Percentiles rank a stretch among this genome's conserved stretches.
phyloP scores from a whole-genome alignment of 805 yeast species.

The Kluyveromyces siamensis region DNA sequence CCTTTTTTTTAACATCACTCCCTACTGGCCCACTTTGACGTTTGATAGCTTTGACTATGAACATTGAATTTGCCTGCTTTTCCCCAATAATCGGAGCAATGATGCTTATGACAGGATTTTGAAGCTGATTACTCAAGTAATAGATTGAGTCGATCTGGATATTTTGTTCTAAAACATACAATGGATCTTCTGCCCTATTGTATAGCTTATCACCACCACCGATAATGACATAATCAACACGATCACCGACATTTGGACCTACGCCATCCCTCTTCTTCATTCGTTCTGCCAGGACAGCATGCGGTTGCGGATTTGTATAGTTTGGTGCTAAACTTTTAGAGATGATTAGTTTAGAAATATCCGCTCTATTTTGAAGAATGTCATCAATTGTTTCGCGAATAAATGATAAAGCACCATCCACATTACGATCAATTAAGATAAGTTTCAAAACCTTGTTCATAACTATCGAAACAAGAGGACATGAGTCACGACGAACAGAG shows the following conservation, averaged over 20 bases:
- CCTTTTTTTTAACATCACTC: slow-evolving; percentile 40
- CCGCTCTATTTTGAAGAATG: slow-evolving; percentile 81
- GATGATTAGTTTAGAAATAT: slow-evolving; percentile 86
- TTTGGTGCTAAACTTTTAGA: slow-evolving; percentile 89
- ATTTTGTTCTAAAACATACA: slow-evolving; percentile 84
- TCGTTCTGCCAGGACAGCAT: slow-evolving; percentile 89
- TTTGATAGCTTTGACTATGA: slow-evolving; percentile 44
- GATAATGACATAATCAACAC: slow-evolving; percentile 94
- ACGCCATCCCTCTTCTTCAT: slow-evolving; percentile 97
- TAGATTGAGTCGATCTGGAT: slow-evolving; percentile 91
- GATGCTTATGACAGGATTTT: slow-evolving; percentile 88
- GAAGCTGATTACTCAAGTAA: slow-evolving; percentile 83
- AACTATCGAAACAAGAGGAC: slow-evolving; percentile 89
- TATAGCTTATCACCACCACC: slow-evolving; percentile 77
- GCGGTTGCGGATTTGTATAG: slow-evolving; percentile 95
- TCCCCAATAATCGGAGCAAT: slow-evolving; percentile 94
- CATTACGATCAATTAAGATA: slow-evolving; percentile 82
- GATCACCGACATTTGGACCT: slow-evolving; percentile 94
- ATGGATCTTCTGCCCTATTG: slow-evolving; percentile 95
- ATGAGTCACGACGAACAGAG: slow-evolving; percentile 96
- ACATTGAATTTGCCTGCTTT: slow-evolving; percentile 63
- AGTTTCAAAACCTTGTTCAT: slow-evolving; percentile 82
- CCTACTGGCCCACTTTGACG: slow-evolving; percentile 41
- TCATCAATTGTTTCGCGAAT: slow-evolving; percentile 87
- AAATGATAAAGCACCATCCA: slow-evolving; percentile 70